Evolutionary conservation across 768 basidiomycete genomes (phyloP), one percentile per base, ranked within the genome.

Genomic region (Tylopilus balloui): DNA sequence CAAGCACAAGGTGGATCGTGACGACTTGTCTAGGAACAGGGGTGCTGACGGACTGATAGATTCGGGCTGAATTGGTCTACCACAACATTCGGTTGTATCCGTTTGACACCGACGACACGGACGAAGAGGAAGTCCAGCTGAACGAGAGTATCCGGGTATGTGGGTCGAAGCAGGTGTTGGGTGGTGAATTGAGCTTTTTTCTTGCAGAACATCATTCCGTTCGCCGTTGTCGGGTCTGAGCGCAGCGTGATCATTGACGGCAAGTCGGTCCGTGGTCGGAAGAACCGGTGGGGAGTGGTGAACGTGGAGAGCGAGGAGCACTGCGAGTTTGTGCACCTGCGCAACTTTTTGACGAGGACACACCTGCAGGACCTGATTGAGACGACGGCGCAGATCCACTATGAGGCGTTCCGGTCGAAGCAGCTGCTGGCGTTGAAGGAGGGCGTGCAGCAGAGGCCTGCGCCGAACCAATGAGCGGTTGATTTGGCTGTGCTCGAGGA

Each of bases 391-490:
- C 90, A 94, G 70, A 96, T 95, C 68, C 95, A 99, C 73, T 99
- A 98, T 69, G 95, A 99, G 76, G 92, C 94, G 9, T 99, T 99
- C 92, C 84, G 95, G 56, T 95, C 92, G 60, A 97, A 97, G 75
- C 95, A 99, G 74, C 72, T 98, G 58, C 78, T 97, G 40, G 95
- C 95, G 13, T 81, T 98, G 62, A 98, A 98, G 78, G 95, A 98
- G 72, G 88, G 89, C 32, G 92, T 92, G 51, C 85, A 81, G 69
- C 79, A 81, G 66, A 78, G 80, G 54, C 84, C 84, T 12, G 67
- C 77, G 28, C 59, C 64, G 42, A 59, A 42, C 36, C 68, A 70
- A 44, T 71, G 57, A 49, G 55, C 3, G 56, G 3, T 5, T 4
- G n/a, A 9, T 5, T 36, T 40, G 42, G 45, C 48, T 7, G 27